Evolutionary conservation across 495 filamentous ascomycete genomes (phyloP), one percentile per base, ranked within the genome.

Genomic region (Xylaria telfairii): DNA sequence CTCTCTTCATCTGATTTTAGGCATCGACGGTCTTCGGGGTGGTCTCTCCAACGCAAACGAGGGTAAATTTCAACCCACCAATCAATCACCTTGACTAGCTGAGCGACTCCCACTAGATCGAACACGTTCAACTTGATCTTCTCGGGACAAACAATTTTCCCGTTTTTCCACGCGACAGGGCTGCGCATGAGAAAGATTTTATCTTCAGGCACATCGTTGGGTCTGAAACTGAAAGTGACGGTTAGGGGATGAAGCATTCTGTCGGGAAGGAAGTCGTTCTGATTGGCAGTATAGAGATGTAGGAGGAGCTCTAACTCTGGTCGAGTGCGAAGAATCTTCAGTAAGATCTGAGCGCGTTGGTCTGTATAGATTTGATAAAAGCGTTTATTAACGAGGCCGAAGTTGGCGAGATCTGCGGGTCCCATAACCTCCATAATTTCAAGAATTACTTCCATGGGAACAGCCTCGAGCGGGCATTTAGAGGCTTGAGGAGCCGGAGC

Each of bases 41-140:
- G 80, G 10, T 83, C 72, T 39, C 84, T 84, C 89, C 92, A 95
- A 69, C 89, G 88, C 71, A 91, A 86, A 63, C 88, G 82, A 4
- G 92, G 92, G 77, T 92, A 95, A 46, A 83, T 71, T 72, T 87
- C 86, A 66, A 90, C 81, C 72, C 77, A 80, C 74, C 84, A 86
- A 65, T 78, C 74, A 66, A 78, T 68, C 64, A 75, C 67, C 44
- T 72, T 69, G 39, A 59, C 41, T n/a, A 72, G 26, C 2, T 73
- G 51, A 72, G 72, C 75, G 32, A 77, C 47, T 39, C 70, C 28
- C 42, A 63, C 28, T 49, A 70, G 61, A 46, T 73, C 64, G 13
- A 28, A 42, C 17, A 66, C 19, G 13, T 34, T 24, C 34, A 76
- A 39, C 19, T 37, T 66, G 42, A 72, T 44, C 42, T 69, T 70